Conservation (phyloP, 2,329 filamentous ascomycete species). For the Fusarium humuli region DNA sequence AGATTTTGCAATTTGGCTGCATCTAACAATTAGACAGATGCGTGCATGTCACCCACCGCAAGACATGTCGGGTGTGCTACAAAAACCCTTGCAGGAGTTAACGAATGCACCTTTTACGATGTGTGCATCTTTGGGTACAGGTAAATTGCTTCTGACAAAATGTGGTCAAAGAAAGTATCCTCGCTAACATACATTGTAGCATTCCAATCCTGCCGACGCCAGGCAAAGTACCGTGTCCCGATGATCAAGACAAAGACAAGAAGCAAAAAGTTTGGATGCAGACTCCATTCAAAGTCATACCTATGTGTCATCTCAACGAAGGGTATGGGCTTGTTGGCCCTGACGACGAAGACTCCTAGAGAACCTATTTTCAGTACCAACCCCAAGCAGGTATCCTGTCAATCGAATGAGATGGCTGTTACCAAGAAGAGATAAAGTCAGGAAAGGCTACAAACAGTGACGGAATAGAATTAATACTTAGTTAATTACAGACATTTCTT, state of each 20-base stretch:
- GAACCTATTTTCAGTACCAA: neutral
- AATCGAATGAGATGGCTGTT: too few species aligned
- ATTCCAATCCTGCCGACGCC: neutral
- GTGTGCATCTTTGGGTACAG: neutral
- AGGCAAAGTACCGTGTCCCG: neutral
- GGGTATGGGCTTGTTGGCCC: neutral
- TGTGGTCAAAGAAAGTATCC: neutral
- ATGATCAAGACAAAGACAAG: neutral
- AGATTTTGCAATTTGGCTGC: neutral
- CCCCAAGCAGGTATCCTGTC: neutral
- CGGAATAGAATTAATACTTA: neutral
- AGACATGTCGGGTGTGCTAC: neutral
- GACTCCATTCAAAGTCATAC: neutral
- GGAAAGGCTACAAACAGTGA: neutral
- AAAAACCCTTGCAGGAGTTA: rapidly evolving
- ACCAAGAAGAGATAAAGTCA: neutral
- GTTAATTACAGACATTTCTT: neutral
- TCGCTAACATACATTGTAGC: neutral
- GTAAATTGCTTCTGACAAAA: neutral
- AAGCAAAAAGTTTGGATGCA: neutral
- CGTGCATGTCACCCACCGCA: neutral
- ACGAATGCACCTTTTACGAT: neutral
- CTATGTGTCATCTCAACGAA: neutral
- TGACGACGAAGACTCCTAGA: neutral
- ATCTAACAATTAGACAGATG: neutral